Conservation (phyloP, 2,329 filamentous ascomycete species). For the Hymenoscyphus infarciens region DNA sequence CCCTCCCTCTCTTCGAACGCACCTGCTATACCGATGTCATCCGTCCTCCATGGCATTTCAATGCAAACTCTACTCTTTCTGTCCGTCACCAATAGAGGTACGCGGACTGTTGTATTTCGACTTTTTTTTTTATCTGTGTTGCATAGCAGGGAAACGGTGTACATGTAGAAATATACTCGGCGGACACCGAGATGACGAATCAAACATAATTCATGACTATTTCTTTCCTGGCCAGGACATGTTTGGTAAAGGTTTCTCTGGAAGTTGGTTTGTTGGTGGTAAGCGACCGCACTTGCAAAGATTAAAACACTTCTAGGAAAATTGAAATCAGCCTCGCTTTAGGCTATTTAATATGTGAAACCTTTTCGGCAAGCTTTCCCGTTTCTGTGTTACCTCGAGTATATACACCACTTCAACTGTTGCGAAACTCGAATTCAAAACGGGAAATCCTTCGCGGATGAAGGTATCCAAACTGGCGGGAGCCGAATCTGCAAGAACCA, state of each 20-base stretch:
- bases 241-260: neutral
- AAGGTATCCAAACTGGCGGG: no score
- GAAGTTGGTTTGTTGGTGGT: neutral
- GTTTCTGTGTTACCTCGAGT: no score
- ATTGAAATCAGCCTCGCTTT: no score
- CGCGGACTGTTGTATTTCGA: constrained; percentile 29
- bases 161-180: constrained; percentile 25
- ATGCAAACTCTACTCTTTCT: constrained; percentile 34
- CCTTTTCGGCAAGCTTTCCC: no score
- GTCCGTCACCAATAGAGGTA: constrained; percentile 27
- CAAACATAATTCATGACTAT: constrained; percentile 22
- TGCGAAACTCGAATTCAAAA: no score
- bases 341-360: no score
- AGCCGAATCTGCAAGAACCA: no score
- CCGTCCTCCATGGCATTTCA: constrained; percentile 22
- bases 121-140: constrained; percentile 21
- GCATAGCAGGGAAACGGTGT: constrained; percentile 33
- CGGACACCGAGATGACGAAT: constrained; percentile 19
- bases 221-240: neutral
- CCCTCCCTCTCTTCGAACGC: constrained; percentile 9
- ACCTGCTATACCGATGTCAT: constrained; percentile 19
- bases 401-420: no score
- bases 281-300: neutral
- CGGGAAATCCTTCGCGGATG: no score
- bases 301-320: neutral